Evolutionary conservation across 306 rosid species (phyloP).

Genomic region (Cicer arietinum): DNA sequence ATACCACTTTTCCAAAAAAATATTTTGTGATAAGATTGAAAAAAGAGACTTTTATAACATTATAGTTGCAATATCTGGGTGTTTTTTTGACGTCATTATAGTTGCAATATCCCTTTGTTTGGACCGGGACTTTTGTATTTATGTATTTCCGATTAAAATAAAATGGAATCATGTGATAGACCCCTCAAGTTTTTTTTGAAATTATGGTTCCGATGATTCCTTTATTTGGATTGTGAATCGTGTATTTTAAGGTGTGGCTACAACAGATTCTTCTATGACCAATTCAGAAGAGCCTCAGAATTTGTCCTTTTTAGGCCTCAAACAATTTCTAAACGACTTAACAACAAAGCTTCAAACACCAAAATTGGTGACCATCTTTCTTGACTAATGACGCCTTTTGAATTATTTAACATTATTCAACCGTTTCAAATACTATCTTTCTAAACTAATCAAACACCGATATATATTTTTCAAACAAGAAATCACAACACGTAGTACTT

Average conservation of each 20-base stretch:
- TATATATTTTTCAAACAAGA: neutral
- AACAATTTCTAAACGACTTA: conserved; percentile 21
- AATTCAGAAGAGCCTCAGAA: neutral
- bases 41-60: too few species aligned
- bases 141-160: neutral
- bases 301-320: neutral
- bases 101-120: conserved; percentile 22
- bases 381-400: conserved; percentile 23
- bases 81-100: too few species aligned
- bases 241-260: neutral
- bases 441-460: conserved; percentile 1
- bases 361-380: conserved; percentile 22
- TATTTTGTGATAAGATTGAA: too few species aligned
- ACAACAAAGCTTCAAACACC: conserved; percentile 6
- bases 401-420: neutral
- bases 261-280: conserved; percentile 28
- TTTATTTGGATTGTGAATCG: conserved; percentile 15
- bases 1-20: too few species aligned
- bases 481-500: neutral
- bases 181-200: too few species aligned
- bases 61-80: too few species aligned
- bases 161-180: neutral
- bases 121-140: conserved; percentile 14
- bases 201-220: neutral
- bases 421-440: neutral